phyloP scores from a whole-genome alignment of 805 yeast genomes.

The Metschnikowia lunata region DNA sequence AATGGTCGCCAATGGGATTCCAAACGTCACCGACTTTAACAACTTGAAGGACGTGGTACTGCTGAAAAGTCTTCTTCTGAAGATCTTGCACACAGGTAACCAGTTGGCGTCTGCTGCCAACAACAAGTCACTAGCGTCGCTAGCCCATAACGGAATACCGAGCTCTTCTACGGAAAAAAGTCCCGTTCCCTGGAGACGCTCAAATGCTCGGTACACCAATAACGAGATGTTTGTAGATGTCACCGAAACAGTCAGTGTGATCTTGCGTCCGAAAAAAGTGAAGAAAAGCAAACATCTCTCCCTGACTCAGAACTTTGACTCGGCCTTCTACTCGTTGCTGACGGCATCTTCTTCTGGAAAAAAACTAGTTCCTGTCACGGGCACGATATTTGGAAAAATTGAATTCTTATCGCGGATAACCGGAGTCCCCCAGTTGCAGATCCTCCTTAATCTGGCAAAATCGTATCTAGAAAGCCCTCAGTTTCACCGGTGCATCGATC shows the following conservation, averaged over 20 bases:
- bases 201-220: constrained; percentile 64
- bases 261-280: constrained; percentile 29
- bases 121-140: constrained; percentile 19
- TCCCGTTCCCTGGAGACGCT: constrained; percentile 71
- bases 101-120: constrained; percentile 29
- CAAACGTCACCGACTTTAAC: constrained; percentile 69
- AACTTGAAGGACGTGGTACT: constrained; percentile 69
- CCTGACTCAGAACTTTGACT: constrained; percentile 18
- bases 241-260: constrained; percentile 57
- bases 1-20: constrained; percentile 73
- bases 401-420: constrained; percentile 65
- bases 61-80: constrained; percentile 50
- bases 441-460: constrained; percentile 46
- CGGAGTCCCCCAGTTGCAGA: constrained; percentile 69
- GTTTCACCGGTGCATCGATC: constrained; percentile 67
- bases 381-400: constrained; percentile 59
- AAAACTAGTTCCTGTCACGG: constrained; percentile 40
- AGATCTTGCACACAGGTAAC: constrained; percentile 43
- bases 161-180: constrained; percentile 6
- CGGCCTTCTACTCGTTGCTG: constrained; percentile 21
- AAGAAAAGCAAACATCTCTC: constrained; percentile 10
- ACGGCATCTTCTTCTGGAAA: constrained; percentile 14
- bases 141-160: constrained; percentile 8
- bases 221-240: constrained; percentile 88
- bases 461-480: constrained; percentile 53